Conservation (phyloP, 805 yeast genomes). For the Zygosaccharomyces rouxii region DNA sequence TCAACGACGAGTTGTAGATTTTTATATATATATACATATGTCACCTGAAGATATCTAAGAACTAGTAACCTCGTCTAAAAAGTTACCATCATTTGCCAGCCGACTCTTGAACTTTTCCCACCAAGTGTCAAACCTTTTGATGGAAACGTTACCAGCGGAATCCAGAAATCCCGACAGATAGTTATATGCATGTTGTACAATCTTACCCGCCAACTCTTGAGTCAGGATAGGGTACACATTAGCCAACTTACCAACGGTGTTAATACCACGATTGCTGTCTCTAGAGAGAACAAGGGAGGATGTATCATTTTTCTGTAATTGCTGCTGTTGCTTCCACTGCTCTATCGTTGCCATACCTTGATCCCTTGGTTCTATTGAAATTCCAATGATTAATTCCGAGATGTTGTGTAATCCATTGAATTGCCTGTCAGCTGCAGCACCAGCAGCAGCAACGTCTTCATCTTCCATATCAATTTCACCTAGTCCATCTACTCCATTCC, state of each 20-base stretch:
- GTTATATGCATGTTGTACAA: conserved; percentile 89
- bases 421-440: conserved; percentile 26
- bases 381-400: conserved; percentile 57
- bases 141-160: conserved; percentile 72
- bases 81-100: conserved; percentile 75
- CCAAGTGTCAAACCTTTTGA: conserved; percentile 88
- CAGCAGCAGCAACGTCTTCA: conserved; percentile 40
- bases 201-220: conserved; percentile 73
- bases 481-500: conserved; percentile 37
- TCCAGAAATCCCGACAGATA: conserved; percentile 86
- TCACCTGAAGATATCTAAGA: conserved; percentile 11
- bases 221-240: conserved; percentile 40
- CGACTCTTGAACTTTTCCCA: conserved; percentile 85
- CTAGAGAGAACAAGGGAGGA: conserved; percentile 32
- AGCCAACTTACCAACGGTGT: conserved; percentile 33
- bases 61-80: conserved; percentile 50
- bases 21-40: neutral
- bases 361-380: conserved; percentile 77
- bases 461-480: conserved; percentile 58
- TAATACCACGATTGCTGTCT: conserved; percentile 22
- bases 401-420: conserved; percentile 31
- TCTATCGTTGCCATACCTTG: conserved; percentile 59
- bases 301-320: conserved; percentile 15
- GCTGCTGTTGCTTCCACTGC: conserved; percentile 36
- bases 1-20: conserved; percentile 45